Conservation (phyloP, 192 early-diverging fungal genomes). For the Borealophlyctis nickersoniae region DNA sequence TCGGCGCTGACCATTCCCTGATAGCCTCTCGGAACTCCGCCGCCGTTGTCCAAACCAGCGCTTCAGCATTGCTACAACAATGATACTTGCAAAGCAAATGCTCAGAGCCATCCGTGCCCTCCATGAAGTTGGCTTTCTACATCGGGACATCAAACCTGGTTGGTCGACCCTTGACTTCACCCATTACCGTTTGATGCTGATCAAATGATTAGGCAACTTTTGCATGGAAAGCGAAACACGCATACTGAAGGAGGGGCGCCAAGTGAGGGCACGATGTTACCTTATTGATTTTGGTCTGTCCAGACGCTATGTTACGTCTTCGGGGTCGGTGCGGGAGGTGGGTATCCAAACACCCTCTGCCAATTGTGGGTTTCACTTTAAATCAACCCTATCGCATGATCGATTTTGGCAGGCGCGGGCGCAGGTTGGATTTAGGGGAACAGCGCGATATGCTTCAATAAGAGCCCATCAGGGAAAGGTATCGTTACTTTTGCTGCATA, state of each 20-base stretch:
- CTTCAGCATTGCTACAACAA: slow-evolving; percentile 42
- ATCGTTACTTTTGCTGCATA: too few relatives aligned
- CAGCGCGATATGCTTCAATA: slow-evolving; percentile 54
- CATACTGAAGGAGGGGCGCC: not conserved
- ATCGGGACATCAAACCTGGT: slow-evolving; percentile 60
- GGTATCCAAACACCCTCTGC: not conserved
- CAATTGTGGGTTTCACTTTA: too few relatives aligned
- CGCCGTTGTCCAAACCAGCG: slow-evolving; percentile 21
- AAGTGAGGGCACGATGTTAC: slow-evolving; percentile 29
- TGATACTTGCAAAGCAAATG: slow-evolving; percentile 50
- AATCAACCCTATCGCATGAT: not conserved
- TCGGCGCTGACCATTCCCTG: slow-evolving; percentile 6
- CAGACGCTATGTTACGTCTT: slow-evolving; percentile 28
- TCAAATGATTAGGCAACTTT: slow-evolving; percentile 34
- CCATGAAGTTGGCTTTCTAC: slow-evolving; percentile 49
- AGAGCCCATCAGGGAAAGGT: slow-evolving; percentile 41
- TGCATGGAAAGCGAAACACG: too few relatives aligned
- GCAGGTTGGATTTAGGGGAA: slow-evolving; percentile 58
- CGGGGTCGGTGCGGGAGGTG: slow-evolving; percentile 38
- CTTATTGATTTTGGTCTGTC: slow-evolving; percentile 57
- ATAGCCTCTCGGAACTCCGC: slow-evolving; percentile 52
- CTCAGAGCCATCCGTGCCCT: slow-evolving; percentile 42
- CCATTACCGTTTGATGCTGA: not conserved
- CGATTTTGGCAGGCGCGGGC: slow-evolving; percentile 34
- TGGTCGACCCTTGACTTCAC: not conserved